Evolutionary conservation across 805 yeast species (phyloP), one percentile per base, ranked within the genome.

Genomic region (Nakazawaea populi): DNA sequence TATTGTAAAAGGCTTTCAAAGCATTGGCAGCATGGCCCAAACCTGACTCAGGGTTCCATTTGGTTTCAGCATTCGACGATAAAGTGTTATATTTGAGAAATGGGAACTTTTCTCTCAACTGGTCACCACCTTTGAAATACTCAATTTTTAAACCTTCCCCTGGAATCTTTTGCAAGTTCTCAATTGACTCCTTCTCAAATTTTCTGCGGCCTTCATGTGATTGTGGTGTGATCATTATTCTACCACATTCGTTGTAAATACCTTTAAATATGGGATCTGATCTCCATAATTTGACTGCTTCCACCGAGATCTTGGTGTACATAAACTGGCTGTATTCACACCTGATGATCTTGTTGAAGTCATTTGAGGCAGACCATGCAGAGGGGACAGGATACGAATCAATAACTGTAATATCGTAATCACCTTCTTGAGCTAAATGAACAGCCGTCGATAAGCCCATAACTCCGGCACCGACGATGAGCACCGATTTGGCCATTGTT

Each of bases 311-410:
- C 44, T 63, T 61, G 4, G 79, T 61, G 51, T 76, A 76, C n/a
- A 65, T 58, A 32, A 62, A 41, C 49, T 75, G 77, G 5, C 69
- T 59, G 54, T 77, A 77, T 54, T 76, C 82, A 0, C 75, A 65
- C 46, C 81, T 62, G 12, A 77, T 68, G 45, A 77, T 76, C 56
- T 77, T 76, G 56, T 77, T 77, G 48, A 66, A 65, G 54, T 77
- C 83, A 49, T 67, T 69, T 8, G 79, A 72, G 31, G 81, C 80
- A 2, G 79, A 71, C 60, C 66, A 62, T 1, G 71, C 70, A 1
- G 78, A 73, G 4, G 80, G 80, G 1, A 72, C 68, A 7, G 67
- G 61, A 52, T 66, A 64, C 8, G 66, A 63, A 58, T 74, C 78
- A n/a, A 73, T 56, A 2, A 71, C 74, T 0, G 63, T 58, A 11